A percentile compares a stretch with the other conserved stretches of the same genome.
phyloP scores from a whole-genome alignment of 2,329 filamentous ascomycete species.

The Thielaviopsis musarum region DNA sequence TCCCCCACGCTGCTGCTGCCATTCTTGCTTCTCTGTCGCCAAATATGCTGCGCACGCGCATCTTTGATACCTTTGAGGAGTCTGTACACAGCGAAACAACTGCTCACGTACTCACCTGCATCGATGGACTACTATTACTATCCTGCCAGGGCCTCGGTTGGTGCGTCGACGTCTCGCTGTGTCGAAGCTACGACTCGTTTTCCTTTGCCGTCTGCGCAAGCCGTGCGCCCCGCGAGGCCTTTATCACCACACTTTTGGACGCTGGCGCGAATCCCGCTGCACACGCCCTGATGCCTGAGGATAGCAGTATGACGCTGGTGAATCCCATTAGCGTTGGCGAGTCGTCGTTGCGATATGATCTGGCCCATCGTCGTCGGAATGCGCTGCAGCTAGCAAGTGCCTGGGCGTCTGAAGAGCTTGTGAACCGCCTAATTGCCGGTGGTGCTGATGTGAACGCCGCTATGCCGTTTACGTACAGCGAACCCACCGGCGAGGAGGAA shows the following conservation, averaged over 20 bases:
- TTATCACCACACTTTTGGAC: neutral
- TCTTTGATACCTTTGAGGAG: neutral
- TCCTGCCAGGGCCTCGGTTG: neutral
- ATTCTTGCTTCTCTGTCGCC: neutral
- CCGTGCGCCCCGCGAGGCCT: slow-evolving; percentile 1
- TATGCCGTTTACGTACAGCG: neutral
- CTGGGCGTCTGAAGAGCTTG: slow-evolving; percentile 1
- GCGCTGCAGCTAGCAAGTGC: neutral
- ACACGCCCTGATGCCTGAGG: neutral
- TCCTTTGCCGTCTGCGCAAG: neutral
- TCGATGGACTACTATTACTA: neutral
- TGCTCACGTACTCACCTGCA: neutral
- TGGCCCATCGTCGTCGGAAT: neutral
- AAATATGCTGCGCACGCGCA: neutral
- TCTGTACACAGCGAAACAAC: neutral
- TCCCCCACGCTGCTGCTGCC: neutral
- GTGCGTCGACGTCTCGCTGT: neutral
- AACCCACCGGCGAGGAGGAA: neutral
- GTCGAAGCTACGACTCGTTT: neutral
- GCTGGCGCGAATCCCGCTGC: neutral
- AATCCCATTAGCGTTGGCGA: neutral
- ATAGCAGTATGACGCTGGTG: neutral
- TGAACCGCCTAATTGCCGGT: neutral
- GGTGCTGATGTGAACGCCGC: neutral
- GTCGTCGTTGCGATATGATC: neutral